Base-by-base conservation (phyloP, 768 basidiomycete species). In the Coprinopsis marcescibilis region DNA sequence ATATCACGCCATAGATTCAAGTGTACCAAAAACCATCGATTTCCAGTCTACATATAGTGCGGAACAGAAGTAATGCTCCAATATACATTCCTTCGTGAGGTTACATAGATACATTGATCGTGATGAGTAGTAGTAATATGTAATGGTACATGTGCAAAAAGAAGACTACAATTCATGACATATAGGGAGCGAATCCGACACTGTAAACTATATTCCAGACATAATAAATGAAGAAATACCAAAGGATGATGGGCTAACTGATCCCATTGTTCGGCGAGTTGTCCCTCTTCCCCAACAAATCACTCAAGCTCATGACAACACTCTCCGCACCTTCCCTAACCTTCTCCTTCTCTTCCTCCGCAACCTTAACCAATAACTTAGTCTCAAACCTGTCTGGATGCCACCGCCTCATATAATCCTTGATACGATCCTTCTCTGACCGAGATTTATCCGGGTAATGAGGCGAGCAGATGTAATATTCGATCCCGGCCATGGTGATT, bases 311-410 rank as follows among this genome's bases (percentile, higher is more conserved):
- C 52, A 86, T 71, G 40, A 78, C 81, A 43, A 91, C 88, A 23
- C 66, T 64, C 21, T 85, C 86, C 1, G 84, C 84, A n/a, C 81
- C 88, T 48, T 76, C 74, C 63, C 77, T 75, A 41, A 90, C 85
- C 56, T 62, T 75, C 57, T 80, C 85, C 59, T 71, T 73, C 50
- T 89, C 84, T 27, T 60, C 69, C 51, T 81, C 80, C 40, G 67
- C 63, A 40, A 89, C 84, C 62, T 80, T 80, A 10, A 73, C 66
- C 57, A 89, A 60, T 44, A 77, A 65, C 60, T 83, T 80, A 27
- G 78, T 79, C 53, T 89, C 83, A 57, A 90, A 89, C 26, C 84
- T 78, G 64, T 90, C 88, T 3, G 88, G 87, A 63, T 90, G 87
- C 87, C 86, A 90, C 52, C 73, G 67, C 62, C 77, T 75, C 54